Evolutionary conservation across 1,284 basidiomycete genomes (phyloP).

Genomic region (Sporisorium iseilematis-ciliati): DNA sequence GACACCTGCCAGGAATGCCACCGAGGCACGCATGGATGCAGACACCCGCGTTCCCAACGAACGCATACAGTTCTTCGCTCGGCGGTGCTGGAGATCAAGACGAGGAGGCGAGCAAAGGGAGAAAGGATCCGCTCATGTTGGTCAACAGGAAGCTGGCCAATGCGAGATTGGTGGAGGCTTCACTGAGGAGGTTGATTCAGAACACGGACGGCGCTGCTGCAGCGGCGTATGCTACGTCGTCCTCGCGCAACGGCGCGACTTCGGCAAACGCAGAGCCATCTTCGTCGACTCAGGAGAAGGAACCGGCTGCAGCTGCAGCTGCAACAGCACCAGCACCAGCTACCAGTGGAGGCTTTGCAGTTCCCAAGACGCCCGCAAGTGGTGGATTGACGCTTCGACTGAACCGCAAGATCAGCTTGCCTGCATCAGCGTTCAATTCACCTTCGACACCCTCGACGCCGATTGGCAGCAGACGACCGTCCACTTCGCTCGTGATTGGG

Average conservation of each 20-base stretch:
- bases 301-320: constrained; percentile 6
- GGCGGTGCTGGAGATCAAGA: constrained; percentile 18
- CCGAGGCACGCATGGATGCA: constrained; percentile 60
- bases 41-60: constrained; percentile 57
- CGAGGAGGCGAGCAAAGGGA: constrained; percentile 12
- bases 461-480: constrained; percentile 16
- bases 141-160: constrained; percentile 62
- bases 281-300: not conserved
- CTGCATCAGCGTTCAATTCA: constrained; percentile 25
- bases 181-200: constrained; percentile 54
- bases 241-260: constrained; percentile 5
- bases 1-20: constrained; percentile 56
- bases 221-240: constrained; percentile 28
- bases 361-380: constrained; percentile 37
- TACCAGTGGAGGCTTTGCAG: constrained; percentile 19
- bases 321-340: not conserved
- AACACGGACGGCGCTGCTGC: constrained; percentile 56
- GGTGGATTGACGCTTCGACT: constrained; percentile 39
- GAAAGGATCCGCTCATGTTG: constrained; percentile 46
- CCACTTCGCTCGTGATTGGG: constrained; percentile 7
- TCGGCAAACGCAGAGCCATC: not conserved
- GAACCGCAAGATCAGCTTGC: constrained; percentile 35
- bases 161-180: constrained; percentile 58
- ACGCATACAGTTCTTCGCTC: constrained; percentile 31
- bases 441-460: constrained; percentile 31